A percentile compares a stretch with the other conserved stretches of the same genome.
phyloP scores from a whole-genome alignment of 371 early-diverging fungal species.

The Umbelopsis sp. region DNA sequence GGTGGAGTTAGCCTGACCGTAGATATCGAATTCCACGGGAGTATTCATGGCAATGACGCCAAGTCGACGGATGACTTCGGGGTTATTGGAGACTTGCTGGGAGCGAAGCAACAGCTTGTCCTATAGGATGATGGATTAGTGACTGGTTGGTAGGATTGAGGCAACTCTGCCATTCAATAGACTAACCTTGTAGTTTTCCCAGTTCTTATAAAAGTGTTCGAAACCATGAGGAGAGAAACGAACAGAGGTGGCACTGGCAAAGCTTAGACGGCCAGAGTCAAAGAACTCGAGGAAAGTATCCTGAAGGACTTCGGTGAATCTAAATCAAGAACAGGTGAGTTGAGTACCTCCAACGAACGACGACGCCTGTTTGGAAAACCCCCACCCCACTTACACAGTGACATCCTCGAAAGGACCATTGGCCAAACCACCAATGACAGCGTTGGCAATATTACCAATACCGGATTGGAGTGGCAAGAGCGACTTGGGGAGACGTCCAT shows the following conservation, averaged over 20 bases:
- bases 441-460: slow-evolving; percentile 62
- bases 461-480: slow-evolving; percentile 57
- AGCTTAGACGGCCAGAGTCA: slow-evolving; percentile 54
- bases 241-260: slow-evolving; percentile 59
- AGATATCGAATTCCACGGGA: slow-evolving; percentile 60
- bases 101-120: slow-evolving; percentile 53
- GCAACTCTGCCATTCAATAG: not conserved
- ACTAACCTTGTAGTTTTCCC: slow-evolving; percentile 45
- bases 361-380: no score
- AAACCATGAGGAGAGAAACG: slow-evolving; percentile 60
- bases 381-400: slow-evolving; percentile 45
- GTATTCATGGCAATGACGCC: slow-evolving; percentile 65
- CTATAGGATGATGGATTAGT: not conserved
- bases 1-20: slow-evolving; percentile 59
- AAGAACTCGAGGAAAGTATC: slow-evolving; percentile 61
- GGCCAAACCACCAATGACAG: slow-evolving; percentile 57
- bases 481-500: slow-evolving; percentile 52
- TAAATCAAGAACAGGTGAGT: slow-evolving; percentile 20
- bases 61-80: slow-evolving; percentile 56
- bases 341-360: not conserved
- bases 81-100: slow-evolving; percentile 59
- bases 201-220: slow-evolving; percentile 53
- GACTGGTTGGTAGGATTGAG: not conserved
- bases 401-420: slow-evolving; percentile 52
- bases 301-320: slow-evolving; percentile 54